Conservation (phyloP, 1,139 yeast genomes). For the Barnettozyma hawaiiensis region DNA sequence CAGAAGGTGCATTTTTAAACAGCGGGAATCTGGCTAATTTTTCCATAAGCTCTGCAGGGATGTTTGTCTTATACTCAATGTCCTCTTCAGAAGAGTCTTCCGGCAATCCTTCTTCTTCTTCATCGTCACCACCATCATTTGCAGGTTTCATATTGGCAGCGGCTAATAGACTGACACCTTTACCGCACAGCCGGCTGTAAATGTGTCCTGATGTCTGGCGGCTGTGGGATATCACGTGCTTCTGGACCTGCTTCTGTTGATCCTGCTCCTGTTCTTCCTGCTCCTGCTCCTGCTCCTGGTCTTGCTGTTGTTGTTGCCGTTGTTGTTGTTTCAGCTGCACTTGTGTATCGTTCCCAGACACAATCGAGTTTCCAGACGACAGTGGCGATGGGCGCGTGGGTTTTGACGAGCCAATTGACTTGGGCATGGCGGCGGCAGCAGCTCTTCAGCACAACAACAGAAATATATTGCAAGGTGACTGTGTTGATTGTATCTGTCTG, state of each 20-base stretch:
- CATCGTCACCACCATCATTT: too few species aligned
- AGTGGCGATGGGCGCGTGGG: slow-evolving; percentile 14
- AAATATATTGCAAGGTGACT: not conserved
- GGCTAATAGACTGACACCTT: not conserved
- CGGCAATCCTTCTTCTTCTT: not conserved
- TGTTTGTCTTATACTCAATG: slow-evolving; percentile 13
- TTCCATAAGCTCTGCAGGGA: slow-evolving; percentile 51
- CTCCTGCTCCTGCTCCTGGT: too few species aligned
- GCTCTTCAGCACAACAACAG: not conserved
- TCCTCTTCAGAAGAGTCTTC: slow-evolving; percentile 5
- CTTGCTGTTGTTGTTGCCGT: not conserved
- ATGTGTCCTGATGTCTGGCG: too few species aligned
- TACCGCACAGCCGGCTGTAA: not conserved
- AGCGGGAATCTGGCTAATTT: slow-evolving; percentile 54
- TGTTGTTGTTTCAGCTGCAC: too few species aligned
- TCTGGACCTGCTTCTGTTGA: too few species aligned
- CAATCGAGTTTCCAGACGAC: not conserved
- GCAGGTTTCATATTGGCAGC: not conserved
- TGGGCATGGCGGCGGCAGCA: too few species aligned
- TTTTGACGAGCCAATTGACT: slow-evolving; percentile 3
- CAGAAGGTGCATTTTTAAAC: slow-evolving; percentile 58
- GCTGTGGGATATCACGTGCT: too few species aligned
- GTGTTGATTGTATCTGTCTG: too few species aligned
- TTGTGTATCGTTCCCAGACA: not conserved
- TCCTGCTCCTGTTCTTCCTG: too few species aligned